These are phyloP conservation scores for Suhomyces emberorum DNA, from an alignment of 805 yeast species.

Conservation along the genomic window DNA sequence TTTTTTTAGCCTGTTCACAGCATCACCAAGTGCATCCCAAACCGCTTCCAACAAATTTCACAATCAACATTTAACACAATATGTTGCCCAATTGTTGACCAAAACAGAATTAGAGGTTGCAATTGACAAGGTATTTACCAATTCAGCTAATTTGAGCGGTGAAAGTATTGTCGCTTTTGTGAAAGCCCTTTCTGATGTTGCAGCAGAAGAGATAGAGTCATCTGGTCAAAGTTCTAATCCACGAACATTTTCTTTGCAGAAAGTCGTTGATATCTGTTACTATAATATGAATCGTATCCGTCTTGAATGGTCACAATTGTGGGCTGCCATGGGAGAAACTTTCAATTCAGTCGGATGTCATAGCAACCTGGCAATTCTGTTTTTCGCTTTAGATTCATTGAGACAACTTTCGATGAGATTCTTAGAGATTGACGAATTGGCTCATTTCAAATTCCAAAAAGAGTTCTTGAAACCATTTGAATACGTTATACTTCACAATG, in stretches of 20 bases:
- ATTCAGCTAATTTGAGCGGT: conserved; percentile 75
- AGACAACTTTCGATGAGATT: conserved; percentile 91
- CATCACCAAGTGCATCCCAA: conserved; percentile 53
- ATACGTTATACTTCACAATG: conserved; percentile 66
- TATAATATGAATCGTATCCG: conserved; percentile 96
- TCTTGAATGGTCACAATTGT: conserved; percentile 92
- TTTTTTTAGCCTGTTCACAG: conserved; percentile 57
- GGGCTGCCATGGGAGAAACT: conserved; percentile 90
- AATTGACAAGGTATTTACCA: conserved; percentile 83
- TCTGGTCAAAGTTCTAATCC: conserved; percentile 81
- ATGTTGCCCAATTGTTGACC: conserved; percentile 53
- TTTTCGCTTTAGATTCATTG: conserved; percentile 90
- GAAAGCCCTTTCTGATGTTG: conserved; percentile 79
- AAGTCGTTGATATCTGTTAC: conserved; percentile 95
- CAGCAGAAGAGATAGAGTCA: conserved; percentile 86
- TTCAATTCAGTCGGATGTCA: conserved; percentile 85
- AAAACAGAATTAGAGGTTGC: conserved; percentile 72
- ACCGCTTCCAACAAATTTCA: conserved; percentile 67
- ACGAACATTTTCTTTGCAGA: conserved; percentile 87
- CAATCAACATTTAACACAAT: conserved; percentile 62
- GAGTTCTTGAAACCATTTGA: conserved; percentile 92
- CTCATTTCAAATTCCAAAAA: conserved; percentile 93
- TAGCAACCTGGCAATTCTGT: conserved; percentile 68
- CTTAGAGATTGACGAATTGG: conserved; percentile 86
- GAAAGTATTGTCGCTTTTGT: conserved; percentile 86